Base-by-base conservation (phyloP, 208 protist genomes). In the Trypanosoma caninum region DNA sequence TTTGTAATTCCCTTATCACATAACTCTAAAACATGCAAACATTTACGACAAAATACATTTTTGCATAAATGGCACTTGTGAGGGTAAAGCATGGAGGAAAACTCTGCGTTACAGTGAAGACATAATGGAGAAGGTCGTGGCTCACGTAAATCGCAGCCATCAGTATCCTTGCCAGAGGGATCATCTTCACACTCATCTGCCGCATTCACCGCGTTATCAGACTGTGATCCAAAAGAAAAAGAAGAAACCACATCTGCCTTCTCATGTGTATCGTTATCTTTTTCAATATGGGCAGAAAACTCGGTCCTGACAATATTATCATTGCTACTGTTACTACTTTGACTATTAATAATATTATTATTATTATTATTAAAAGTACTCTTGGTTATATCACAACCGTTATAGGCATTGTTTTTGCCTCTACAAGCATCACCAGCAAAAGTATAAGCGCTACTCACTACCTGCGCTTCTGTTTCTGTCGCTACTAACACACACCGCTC, bases 21-120 rank as follows among this genome's bases (percentile, higher is more conserved):
- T 7, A 87, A 25, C 0, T 63, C 41, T 37, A 85, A 28, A 35
- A 52, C 58, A 44, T 67, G 64, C 31, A 92, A 55, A 63, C 84
- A 92, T 25, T 65, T 50, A 10, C 65, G 53, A 50, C 84, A 92
- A 55, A 92, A 85, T 28, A 70, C 76, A 38, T 68, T 40, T 16
- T 70, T 77, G 59, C 84, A 92, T 13, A 78, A 87, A 59, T 80
- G 89, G 54, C 85, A 93, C 28, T 78, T 74, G 48, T 76, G 69
- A 34, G 82, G 82, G 65, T 71, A 85, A 4, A 85, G 33, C 11
- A 78, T 50, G 7, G 82, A 87, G 34, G 71, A 78, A 46, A 89
- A 89, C 48, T 88, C 74, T 44, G 61, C 44, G 51, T 75, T 82
- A 62, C 84, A 87, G 47, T 84, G 72, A 33, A 65, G 37, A 47